These are phyloP conservation scores for Allium cepa DNA, from an alignment of 106 monocot genomes.

Conservation along the genomic window DNA sequence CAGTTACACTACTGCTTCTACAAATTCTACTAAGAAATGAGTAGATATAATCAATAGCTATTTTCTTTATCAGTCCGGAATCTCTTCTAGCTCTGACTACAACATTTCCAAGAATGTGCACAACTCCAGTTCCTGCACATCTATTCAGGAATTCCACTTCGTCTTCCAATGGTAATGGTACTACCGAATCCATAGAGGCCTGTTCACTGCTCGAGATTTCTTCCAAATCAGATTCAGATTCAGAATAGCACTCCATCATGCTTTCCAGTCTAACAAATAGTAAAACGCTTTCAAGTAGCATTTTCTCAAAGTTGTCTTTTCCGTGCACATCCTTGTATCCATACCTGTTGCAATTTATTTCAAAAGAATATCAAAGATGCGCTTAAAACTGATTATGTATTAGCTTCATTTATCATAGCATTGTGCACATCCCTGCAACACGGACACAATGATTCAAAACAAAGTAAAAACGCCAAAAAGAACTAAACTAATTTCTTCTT, in stretches of 20 bases:
- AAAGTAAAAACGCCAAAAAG: no score
- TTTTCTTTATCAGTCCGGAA: constrained; percentile 45
- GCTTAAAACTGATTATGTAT: no score
- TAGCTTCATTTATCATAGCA: no score
- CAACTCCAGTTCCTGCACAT: constrained; percentile 74
- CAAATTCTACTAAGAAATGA: constrained; percentile 83
- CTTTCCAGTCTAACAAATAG: constrained; percentile 57
- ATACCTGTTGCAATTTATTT: constrained; percentile 25
- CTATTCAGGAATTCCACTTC: constrained; percentile 70
- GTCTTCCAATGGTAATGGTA: constrained; percentile 14
- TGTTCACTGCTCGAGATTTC: no score
- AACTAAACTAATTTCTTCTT: no score
- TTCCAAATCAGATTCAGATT: constrained; percentile 24
- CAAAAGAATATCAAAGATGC: no score
- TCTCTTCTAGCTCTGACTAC: constrained; percentile 59
- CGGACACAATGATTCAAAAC: no score
- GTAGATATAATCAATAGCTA: constrained; percentile 69
- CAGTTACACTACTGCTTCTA: constrained; percentile 80
- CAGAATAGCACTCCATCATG: constrained; percentile 85
- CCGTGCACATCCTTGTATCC: constrained; percentile 84
- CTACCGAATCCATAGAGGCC: neutral
- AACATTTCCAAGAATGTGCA: constrained; percentile 87
- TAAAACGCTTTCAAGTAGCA: constrained; percentile 51
- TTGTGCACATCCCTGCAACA: no score
- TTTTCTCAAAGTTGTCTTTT: constrained; percentile 85